Evolutionary conservation across 2,329 filamentous ascomycete genomes (phyloP).

Genomic region (Trichoderma sp.): DNA sequence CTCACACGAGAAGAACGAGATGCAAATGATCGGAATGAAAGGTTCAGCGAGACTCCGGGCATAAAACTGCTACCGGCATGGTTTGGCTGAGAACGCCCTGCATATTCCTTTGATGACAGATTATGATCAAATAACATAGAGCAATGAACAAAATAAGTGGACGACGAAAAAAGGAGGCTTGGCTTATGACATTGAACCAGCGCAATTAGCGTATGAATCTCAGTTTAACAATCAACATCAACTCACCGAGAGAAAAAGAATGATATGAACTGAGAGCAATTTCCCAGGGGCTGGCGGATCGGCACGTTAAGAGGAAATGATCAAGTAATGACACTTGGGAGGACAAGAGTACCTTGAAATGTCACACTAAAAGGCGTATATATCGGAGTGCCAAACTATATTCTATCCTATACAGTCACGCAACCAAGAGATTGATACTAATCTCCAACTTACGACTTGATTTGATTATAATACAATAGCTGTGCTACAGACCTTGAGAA

Average conservation of each 20-base stretch:
- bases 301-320: background rate
- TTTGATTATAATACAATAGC: slow-evolving; percentile 25
- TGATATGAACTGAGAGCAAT: background rate
- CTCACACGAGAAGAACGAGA: background rate
- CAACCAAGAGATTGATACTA: background rate
- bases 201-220: background rate
- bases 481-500: slow-evolving; percentile 19
- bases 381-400: background rate
- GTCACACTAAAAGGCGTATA: background rate
- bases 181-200: background rate
- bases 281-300: background rate
- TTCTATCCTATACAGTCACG: background rate
- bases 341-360: background rate
- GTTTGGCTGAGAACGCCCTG: background rate
- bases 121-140: background rate
- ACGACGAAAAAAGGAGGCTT: background rate
- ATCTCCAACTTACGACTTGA: background rate
- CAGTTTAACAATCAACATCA: background rate
- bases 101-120: background rate
- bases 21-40: background rate
- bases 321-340: background rate
- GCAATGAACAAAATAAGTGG: background rate
- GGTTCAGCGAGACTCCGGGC: background rate
- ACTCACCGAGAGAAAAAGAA: background rate
- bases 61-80: background rate